Evolutionary conservation across 352 stramenopile genomes (phyloP).

Genomic region (Bremia lactucae): DNA sequence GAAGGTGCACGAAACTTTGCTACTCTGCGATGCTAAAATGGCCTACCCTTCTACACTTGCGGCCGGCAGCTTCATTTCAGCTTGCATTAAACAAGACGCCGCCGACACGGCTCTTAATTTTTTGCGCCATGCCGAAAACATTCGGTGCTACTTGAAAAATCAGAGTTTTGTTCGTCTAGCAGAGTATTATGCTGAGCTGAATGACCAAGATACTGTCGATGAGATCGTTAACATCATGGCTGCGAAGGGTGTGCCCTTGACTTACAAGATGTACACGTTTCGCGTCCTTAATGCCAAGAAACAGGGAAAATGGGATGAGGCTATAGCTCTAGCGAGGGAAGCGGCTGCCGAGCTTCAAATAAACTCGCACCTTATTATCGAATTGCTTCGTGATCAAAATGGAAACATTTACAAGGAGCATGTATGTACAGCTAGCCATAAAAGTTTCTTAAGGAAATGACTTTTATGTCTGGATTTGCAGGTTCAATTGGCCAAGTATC

Average conservation of each 20-base stretch:
- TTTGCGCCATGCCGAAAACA: slow-evolving; percentile 51
- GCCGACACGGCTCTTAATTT: slow-evolving; percentile 63
- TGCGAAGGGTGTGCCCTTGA: slow-evolving; percentile 31
- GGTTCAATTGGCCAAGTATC: slow-evolving; percentile 65
- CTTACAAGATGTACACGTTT: slow-evolving; percentile 70
- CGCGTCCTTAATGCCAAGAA: slow-evolving; percentile 57
- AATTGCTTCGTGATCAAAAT: slow-evolving; percentile 52
- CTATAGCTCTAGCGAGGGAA: slow-evolving; percentile 52
- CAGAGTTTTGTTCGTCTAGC: slow-evolving; percentile 67
- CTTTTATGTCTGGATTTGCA: slow-evolving; percentile 11
- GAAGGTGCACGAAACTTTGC: slow-evolving; percentile 57
- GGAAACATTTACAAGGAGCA: slow-evolving; percentile 47
- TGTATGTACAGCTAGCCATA: slow-evolving; percentile 12
- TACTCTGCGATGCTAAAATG: slow-evolving; percentile 72
- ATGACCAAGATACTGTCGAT: slow-evolving; percentile 46
- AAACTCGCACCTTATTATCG: slow-evolving; percentile 70
- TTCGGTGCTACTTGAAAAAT: slow-evolving; percentile 71
- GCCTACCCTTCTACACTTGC: slow-evolving; percentile 58
- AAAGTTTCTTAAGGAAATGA: background rate
- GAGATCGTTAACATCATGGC: slow-evolving; percentile 48
- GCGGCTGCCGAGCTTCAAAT: slow-evolving; percentile 53
- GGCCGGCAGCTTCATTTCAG: slow-evolving; percentile 48
- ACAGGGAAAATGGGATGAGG: slow-evolving; percentile 45
- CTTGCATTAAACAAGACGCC: slow-evolving; percentile 47
- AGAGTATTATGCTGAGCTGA: slow-evolving; percentile 41